Conservation (phyloP, 2,329 filamentous ascomycete species). For the Pseudocercospora crystallina region DNA sequence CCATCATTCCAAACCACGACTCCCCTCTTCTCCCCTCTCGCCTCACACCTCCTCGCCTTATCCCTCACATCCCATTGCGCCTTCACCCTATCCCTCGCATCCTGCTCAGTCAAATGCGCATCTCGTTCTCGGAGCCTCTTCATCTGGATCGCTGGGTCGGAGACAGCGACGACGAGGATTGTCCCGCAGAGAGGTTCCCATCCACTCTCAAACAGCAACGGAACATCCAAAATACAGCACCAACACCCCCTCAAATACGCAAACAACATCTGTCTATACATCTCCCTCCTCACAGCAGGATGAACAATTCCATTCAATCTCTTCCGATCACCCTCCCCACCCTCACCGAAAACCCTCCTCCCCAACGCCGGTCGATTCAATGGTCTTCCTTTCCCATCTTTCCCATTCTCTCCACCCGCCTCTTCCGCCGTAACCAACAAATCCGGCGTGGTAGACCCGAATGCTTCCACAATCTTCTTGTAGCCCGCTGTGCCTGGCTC, state of each 20-base stretch:
- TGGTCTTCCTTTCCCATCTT: conserved; percentile 64
- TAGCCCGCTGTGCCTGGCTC: conserved; percentile 88
- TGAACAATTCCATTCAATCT: conserved; percentile 90
- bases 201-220: conserved; percentile 83
- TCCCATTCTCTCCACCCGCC: conserved; percentile 51
- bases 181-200: conserved; percentile 84
- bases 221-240: conserved; percentile 91
- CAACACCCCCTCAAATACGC: conserved; percentile 75
- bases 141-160: conserved; percentile 80
- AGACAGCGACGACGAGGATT: conserved; percentile 83
- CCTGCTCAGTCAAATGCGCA: conserved; percentile 73
- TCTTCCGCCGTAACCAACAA: conserved; percentile 63
- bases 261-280: conserved; percentile 71
- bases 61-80: conserved; percentile 84
- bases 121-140: conserved; percentile 72
- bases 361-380: conserved; percentile 86
- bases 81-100: conserved; percentile 80
- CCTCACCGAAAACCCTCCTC: conserved; percentile 79
- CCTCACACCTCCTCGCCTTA: conserved; percentile 75
- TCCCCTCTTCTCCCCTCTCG: conserved; percentile 62
- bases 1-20: conserved; percentile 91
- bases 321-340: conserved; percentile 69
- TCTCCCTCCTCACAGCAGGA: conserved; percentile 79
- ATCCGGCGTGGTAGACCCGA: conserved; percentile 79
- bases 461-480: conserved; percentile 76